phyloP scores from a whole-genome alignment of 2,329 filamentous ascomycete species.

The Neonectria neomacrospora region DNA sequence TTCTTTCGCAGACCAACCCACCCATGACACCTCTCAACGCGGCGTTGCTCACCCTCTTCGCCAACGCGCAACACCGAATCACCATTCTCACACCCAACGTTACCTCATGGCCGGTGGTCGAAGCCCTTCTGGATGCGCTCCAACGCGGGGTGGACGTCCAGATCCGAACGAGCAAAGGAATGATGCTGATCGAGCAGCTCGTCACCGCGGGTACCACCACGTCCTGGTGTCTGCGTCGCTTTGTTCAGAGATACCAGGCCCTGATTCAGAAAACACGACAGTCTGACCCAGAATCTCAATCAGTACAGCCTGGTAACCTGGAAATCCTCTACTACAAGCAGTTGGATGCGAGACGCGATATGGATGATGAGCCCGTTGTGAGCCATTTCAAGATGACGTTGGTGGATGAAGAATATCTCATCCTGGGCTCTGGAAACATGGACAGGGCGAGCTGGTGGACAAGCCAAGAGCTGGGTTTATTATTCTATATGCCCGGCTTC shows the following conservation, averaged over 20 bases:
- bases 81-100: constrained; percentile 83
- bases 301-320: constrained; percentile 59
- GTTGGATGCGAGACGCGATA: constrained; percentile 44
- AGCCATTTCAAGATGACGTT: constrained; percentile 83
- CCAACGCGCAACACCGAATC: constrained; percentile 67
- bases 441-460: constrained; percentile 89
- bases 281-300: constrained; percentile 56
- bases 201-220: constrained; percentile 82
- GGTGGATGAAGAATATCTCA: constrained; percentile 73
- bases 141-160: constrained; percentile 73
- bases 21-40: constrained; percentile 76
- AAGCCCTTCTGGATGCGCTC: constrained; percentile 70
- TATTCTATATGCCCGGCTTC: constrained; percentile 60
- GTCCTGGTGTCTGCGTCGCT: constrained; percentile 67
- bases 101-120: constrained; percentile 73
- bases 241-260: constrained; percentile 66
- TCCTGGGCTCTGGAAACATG: constrained; percentile 85
- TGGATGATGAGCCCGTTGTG: constrained; percentile 71
- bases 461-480: constrained; percentile 82
- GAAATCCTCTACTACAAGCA: constrained; percentile 68
- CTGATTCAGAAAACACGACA: constrained; percentile 34
- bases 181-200: constrained; percentile 86
- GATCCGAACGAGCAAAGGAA: constrained; percentile 72
- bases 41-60: constrained; percentile 70
- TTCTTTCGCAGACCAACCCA: constrained; percentile 59